Conservation (phyloP, 2,329 filamentous ascomycete species). For the Metarhizium anisopliae region DNA sequence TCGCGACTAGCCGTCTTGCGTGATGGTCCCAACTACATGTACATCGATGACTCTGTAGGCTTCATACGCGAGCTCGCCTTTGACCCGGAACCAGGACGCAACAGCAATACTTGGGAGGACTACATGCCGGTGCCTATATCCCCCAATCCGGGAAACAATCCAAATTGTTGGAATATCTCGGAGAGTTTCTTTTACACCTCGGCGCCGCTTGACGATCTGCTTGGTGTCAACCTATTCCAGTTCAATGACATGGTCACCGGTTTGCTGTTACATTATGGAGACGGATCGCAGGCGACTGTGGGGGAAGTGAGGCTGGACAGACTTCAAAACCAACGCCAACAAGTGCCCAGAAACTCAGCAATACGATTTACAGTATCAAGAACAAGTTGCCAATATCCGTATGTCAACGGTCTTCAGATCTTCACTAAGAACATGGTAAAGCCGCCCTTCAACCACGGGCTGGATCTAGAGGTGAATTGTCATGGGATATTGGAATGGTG, state of each 20-base stretch:
- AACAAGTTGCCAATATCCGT: background rate
- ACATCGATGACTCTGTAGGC: background rate
- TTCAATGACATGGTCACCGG: background rate
- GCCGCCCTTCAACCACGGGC: background rate
- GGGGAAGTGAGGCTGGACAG: background rate
- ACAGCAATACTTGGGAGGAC: background rate
- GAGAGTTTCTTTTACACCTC: background rate
- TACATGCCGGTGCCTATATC: background rate
- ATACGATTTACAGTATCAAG: background rate
- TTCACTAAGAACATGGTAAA: background rate
- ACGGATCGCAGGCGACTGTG: background rate
- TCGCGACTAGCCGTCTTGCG: background rate
- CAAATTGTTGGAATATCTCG: background rate
- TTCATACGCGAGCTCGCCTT: background rate
- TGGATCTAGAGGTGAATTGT: background rate
- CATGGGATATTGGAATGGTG: background rate
- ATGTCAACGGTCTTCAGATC: background rate
- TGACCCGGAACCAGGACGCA: background rate
- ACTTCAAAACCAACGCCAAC: background rate
- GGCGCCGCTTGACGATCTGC: background rate
- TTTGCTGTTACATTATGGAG: background rate
- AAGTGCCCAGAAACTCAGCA: background rate
- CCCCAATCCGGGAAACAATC: background rate
- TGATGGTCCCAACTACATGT: background rate
- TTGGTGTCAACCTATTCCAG: background rate